phyloP scores from a whole-genome alignment of 1,284 basidiomycete genomes.

The Austroboletus sp. region DNA sequence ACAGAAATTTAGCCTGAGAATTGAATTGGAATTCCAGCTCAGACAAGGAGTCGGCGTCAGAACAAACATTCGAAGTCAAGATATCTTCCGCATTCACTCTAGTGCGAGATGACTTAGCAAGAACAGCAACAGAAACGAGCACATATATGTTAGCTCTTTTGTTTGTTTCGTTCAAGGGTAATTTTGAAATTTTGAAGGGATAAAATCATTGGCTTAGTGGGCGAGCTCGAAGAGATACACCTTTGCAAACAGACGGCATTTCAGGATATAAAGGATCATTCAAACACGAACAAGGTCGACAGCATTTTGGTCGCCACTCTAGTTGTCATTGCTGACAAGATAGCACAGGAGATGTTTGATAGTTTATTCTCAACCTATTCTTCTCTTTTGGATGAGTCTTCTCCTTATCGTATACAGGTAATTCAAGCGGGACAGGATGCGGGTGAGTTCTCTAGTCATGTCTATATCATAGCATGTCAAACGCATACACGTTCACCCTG shows the following conservation, averaged over 20 bases:
- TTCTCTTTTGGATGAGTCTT: slow-evolving; percentile 34
- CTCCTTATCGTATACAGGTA: slow-evolving; percentile 30
- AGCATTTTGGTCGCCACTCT: neutral
- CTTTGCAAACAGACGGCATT: slow-evolving; percentile 9
- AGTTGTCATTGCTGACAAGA: slow-evolving; percentile 8
- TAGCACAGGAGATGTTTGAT: slow-evolving; percentile 32
- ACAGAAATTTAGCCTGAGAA: neutral
- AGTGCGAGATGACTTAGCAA: slow-evolving; percentile 14
- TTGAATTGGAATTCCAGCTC: neutral
- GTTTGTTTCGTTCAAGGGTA: neutral
- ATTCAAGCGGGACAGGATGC: slow-evolving; percentile 35
- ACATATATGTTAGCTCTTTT: slow-evolving; percentile 24
- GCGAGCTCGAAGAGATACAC: slow-evolving; percentile 23
- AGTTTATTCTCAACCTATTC: slow-evolving; percentile 29
- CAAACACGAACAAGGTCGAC: slow-evolving; percentile 19
- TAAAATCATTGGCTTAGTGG: slow-evolving; percentile 17
- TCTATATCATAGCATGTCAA: neutral
- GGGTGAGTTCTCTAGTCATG: slow-evolving; percentile 26
- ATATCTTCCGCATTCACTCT: slow-evolving; percentile 17
- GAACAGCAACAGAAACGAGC: slow-evolving; percentile 17
- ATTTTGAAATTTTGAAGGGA: slow-evolving; percentile 19
- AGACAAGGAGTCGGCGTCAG: slow-evolving; percentile 8
- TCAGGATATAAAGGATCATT: slow-evolving; percentile 8
- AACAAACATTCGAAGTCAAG: slow-evolving; percentile 22
- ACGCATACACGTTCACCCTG: slow-evolving; percentile 8